These are phyloP conservation scores for Akanthomyces muscarius DNA, from an alignment of 2,329 filamentous ascomycete species.

Conservation along the genomic window DNA sequence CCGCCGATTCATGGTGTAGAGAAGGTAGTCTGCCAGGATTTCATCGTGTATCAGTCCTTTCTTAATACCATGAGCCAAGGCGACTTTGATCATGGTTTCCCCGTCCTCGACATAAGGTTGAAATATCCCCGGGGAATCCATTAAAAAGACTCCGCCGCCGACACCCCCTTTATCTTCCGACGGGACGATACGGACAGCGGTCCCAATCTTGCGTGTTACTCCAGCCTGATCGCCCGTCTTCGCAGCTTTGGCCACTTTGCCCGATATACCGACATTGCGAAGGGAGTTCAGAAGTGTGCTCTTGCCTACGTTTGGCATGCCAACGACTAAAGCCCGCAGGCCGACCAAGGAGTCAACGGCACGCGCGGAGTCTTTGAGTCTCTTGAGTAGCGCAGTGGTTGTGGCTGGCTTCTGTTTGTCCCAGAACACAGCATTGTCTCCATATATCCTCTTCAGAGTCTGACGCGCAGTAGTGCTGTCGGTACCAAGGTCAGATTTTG, in stretches of 20 bases:
- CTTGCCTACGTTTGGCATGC: conserved; percentile 98
- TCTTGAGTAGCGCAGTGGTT: conserved; percentile 37
- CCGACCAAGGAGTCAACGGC: conserved; percentile 62
- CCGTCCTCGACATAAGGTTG: conserved; percentile 83
- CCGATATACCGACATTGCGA: conserved; percentile 58
- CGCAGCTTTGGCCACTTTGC: conserved; percentile 60
- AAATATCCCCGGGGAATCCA: conserved; percentile 95
- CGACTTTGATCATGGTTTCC: conserved; percentile 91
- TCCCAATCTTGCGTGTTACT: conserved; percentile 79
- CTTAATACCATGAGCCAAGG: conserved; percentile 85
- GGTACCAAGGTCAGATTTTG: conserved; percentile 72
- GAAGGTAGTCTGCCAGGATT: conserved; percentile 82
- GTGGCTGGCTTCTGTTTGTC: conserved; percentile 32
- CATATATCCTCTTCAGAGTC: conserved; percentile 32
- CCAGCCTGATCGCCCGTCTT: conserved; percentile 83
- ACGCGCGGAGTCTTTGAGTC: conserved; percentile 31
- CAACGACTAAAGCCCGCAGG: conserved; percentile 81
- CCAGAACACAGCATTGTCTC: conserved; percentile 42
- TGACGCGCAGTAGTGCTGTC: conserved; percentile 29
- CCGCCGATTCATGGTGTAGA: conserved; percentile 74
- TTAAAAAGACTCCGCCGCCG: conserved; percentile 68
- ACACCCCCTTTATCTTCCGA: conserved; percentile 38
- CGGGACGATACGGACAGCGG: conserved; percentile 70
- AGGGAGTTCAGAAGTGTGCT: conserved; percentile 89
- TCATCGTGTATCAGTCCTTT: conserved; percentile 76